Percentiles rank a stretch among this genome's conserved stretches.
These are phyloP conservation scores for Boehmeria nivea DNA, from an alignment of 306 rosid genomes.

Conservation along the genomic window DNA sequence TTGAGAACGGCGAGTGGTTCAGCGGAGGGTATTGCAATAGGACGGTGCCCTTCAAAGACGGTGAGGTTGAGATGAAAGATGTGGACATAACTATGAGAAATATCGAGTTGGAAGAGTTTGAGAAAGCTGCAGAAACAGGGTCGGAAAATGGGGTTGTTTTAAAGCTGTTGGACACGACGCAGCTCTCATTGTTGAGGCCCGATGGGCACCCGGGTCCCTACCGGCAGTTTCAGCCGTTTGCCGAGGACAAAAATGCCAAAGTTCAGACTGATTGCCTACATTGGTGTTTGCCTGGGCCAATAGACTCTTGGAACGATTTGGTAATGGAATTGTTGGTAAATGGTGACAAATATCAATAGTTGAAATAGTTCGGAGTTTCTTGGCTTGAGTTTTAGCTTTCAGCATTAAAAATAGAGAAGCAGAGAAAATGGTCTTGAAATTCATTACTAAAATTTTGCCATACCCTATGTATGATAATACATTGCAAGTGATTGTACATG, in stretches of 20 bases:
- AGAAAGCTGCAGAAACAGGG: slow-evolving; percentile 22
- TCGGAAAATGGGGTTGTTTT: slow-evolving; percentile 23
- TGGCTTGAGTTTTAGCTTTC: background rate
- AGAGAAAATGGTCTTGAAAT: background rate
- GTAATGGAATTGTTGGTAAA: slow-evolving; percentile 55
- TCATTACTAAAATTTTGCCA: too few species aligned
- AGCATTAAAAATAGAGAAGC: background rate
- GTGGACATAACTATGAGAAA: slow-evolving; percentile 43
- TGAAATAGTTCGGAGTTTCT: background rate
- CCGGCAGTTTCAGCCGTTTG: slow-evolving; percentile 65
- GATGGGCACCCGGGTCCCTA: slow-evolving; percentile 92
- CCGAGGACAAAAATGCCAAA: slow-evolving; percentile 30
- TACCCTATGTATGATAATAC: too few species aligned
- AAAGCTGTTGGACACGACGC: slow-evolving; percentile 60
- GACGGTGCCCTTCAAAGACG: slow-evolving; percentile 62
- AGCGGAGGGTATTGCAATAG: slow-evolving; percentile 83
- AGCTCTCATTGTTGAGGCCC: slow-evolving; percentile 60
- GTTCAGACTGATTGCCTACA: slow-evolving; percentile 54
- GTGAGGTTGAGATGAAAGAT: slow-evolving; percentile 27
- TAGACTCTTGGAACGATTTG: slow-evolving; percentile 83
- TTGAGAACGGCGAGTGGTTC: slow-evolving; percentile 81
- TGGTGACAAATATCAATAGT: slow-evolving; percentile 19
- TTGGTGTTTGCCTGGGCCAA: slow-evolving; percentile 90
- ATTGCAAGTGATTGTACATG: too few species aligned
- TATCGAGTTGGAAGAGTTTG: slow-evolving; percentile 59